Evolutionary conservation across 306 rosid genomes (phyloP), one percentile per base, ranked within the genome.

Genomic region (Lathyrus oleraceus): DNA sequence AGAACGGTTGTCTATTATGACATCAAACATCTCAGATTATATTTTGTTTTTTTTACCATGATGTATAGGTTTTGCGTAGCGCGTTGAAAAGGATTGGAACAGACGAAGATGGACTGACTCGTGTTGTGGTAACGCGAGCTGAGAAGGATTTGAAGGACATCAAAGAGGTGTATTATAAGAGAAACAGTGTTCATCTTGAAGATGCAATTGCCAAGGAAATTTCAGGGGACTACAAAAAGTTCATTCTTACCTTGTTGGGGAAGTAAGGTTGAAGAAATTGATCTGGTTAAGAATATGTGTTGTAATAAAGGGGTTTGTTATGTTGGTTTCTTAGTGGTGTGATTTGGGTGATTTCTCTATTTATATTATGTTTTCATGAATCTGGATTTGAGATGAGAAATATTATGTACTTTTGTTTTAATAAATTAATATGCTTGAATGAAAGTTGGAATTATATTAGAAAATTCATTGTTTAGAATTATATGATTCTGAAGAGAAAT

Each of bases 81-180:
- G 90, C 87, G 1, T 36, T 91, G 6, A 87, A 82, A 65, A 79
- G 28, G 67, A 0, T 70, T 1, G 97, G 93, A 52, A 83, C 82
- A 0, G 86, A 87, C 30, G 96, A 89, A 61, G 91, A 89, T 62
- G 87, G 70, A 39, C 23, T 91, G n/a, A 89, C 90, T 1, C 87
- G 96, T 1, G 90, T 81, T 69, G 77, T 91, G 6, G 94, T 91
- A 20, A 67, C 90, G 1, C 87, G 97, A 77, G 97, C 94, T 10
- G 81, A 77, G 73, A 77, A 71, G 47, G 81, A 78, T 23, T 2
- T 91, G 85, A 76, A 42, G 68, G 57, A 54, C 68, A 89, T 91
- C 61, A 85, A 86, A 77, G 92, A 87, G 61, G 23, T 81, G 16
- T 91, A 89, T 56, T 82, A 75, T 76, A 81, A 72, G 57, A 12